Base-by-base conservation (phyloP, 352 stramenopile genomes). In the Saprolegnia diclina region DNA sequence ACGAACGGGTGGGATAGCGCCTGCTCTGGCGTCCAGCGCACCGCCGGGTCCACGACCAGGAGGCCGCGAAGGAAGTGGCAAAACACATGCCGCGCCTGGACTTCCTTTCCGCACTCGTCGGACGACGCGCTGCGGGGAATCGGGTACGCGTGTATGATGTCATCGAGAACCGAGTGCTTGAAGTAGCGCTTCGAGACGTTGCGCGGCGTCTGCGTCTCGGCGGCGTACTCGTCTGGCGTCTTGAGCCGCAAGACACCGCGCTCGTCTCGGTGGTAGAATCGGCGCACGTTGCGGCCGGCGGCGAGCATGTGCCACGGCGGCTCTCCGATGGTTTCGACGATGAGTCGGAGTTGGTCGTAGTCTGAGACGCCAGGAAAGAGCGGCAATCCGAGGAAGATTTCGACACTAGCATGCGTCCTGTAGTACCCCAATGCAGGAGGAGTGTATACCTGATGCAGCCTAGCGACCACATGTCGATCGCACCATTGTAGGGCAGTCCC, bases 1-100 rank as follows among this genome's bases (percentile, higher is more conserved):
- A 85, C 76, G 44, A 85, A 85, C 44, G 78, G 77, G 56, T 85
- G 78, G n/a, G 53, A 44, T 44, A 85, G 63, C 16, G 78, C 77
- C 5, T 78, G 64, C 14, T 73, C 57, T 4, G 78, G 76, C 5
- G 72, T 79, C 74, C 78, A 85, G 1, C 78, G 75, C 1, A 56
- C 22, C n/a, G 35, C 59, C 6, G 78, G 78, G 21, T 85, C 77
- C 4, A 79, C 52, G 24, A 32, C 19, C 3, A 85, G 63, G 10
- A 85, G 29, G 0, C 72, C 74, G 10, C 46, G 40, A 4, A 83
- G 18, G n/a, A 85, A 82, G 50, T 85, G 64, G 1, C 80, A 38
- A 64, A 85, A 82, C 38, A 74, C 73, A 0, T 75, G 67, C 0
- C 78, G 64, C 19, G 19, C 32, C 11, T 67, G n/a, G 38, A 57